These are phyloP conservation scores for Wakefieldia striispora DNA, from an alignment of 768 basidiomycete genomes.

Conservation along the genomic window DNA sequence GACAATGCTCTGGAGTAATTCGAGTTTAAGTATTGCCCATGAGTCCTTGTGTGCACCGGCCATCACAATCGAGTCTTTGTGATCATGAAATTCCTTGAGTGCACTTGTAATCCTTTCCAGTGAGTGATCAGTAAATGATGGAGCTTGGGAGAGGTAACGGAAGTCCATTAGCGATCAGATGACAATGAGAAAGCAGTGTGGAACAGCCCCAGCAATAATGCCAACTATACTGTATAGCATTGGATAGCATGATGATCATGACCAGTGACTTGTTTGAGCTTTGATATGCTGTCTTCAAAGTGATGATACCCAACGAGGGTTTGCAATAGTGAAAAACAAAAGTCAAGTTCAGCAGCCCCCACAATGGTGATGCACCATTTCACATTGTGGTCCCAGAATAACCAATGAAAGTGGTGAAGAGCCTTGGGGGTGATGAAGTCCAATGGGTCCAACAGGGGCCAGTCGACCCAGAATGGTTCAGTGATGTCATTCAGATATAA, in stretches of 20 bases:
- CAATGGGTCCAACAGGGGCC: neutral
- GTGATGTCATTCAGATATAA: neutral
- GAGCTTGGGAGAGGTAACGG: slow-evolving; percentile 36
- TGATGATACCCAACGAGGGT: slow-evolving; percentile 33
- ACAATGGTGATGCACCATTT: neutral
- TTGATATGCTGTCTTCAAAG: slow-evolving; percentile 39
- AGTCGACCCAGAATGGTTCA: neutral
- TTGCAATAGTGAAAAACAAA: slow-evolving; percentile 36
- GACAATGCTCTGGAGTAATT: neutral
- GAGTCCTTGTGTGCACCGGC: slow-evolving; percentile 20
- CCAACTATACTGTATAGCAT: slow-evolving; percentile 2
- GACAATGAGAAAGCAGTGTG: neutral
- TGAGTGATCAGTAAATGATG: slow-evolving; percentile 31
- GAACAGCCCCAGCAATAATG: slow-evolving; percentile 16
- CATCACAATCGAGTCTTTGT: slow-evolving; percentile 36
- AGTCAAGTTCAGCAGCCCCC: slow-evolving; percentile 32
- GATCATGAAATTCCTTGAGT: slow-evolving; percentile 34
- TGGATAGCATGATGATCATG: slow-evolving; percentile 14
- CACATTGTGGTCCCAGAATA: neutral
- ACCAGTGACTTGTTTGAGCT: slow-evolving; percentile 16
- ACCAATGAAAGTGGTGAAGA: neutral
- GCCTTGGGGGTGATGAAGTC: neutral
- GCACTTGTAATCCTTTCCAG: slow-evolving; percentile 26
- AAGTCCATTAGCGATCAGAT: slow-evolving; percentile 38
- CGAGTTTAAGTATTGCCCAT: too few species aligned